A percentile compares a stretch with the other conserved stretches of the same genome.
Conservation (phyloP, 176 grass and related monocot genomes). For the Oropetium thomaeum region DNA sequence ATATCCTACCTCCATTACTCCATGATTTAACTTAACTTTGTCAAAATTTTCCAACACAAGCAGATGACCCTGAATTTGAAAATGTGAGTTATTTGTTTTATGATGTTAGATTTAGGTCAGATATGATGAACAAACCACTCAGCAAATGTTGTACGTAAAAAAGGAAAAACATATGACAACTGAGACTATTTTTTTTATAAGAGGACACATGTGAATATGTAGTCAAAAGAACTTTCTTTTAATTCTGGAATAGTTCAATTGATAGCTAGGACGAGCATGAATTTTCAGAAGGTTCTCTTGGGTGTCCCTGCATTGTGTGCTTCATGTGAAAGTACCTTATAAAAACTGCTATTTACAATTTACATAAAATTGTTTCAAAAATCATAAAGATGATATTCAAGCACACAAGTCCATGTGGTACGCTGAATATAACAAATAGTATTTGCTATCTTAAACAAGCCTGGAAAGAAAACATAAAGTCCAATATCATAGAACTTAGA, state of each 20-base stretch:
- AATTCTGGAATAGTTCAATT: constrained; percentile 9
- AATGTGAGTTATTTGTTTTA: constrained; percentile 15
- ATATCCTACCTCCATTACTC: constrained; percentile 93
- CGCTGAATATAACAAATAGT: background rate
- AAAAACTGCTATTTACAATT: constrained; percentile 2
- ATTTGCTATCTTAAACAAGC: background rate
- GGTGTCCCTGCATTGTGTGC: background rate
- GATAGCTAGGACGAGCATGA: background rate
- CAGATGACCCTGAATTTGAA: constrained; percentile 71
- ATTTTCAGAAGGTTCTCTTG: background rate
- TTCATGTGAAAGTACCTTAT: background rate
- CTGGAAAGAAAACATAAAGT: background rate
- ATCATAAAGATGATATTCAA: background rate
- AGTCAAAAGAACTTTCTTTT: background rate
- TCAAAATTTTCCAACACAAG: constrained; percentile 81
- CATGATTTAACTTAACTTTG: constrained; percentile 84
- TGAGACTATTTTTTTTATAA: constrained; percentile 4
- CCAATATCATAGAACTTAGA: background rate
- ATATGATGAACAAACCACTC: background rate
- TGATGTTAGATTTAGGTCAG: background rate
- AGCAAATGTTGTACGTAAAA: background rate
- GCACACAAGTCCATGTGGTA: background rate
- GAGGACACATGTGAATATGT: background rate
- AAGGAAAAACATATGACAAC: constrained; percentile 3
- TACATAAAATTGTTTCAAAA: background rate